Evolutionary conservation across 352 stramenopile genomes (phyloP).

Genomic region (Phytophthora pinifolia): DNA sequence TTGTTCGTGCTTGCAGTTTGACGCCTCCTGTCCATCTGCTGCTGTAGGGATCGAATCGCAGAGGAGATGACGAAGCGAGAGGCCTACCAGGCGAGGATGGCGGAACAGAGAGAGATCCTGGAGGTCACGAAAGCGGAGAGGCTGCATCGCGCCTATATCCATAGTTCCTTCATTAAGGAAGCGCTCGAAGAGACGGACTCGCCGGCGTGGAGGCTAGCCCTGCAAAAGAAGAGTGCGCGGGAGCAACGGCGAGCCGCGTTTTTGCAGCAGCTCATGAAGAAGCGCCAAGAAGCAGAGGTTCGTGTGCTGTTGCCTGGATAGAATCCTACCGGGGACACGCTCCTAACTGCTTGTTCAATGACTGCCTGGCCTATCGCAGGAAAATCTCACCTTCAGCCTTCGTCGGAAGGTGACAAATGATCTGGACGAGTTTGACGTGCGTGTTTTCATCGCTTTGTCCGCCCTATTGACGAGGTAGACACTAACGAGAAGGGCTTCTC

Average conservation of each 20-base stretch:
- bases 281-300: conserved; percentile 46
- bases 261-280: conserved; percentile 51
- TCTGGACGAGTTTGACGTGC: conserved; percentile 62
- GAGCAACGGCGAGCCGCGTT: conserved; percentile 60
- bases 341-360: background rate
- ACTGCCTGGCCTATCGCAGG: conserved; percentile 15
- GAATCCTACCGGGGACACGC: background rate
- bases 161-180: conserved; percentile 75
- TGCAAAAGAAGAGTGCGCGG: conserved; percentile 59
- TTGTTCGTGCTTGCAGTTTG: background rate
- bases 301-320: background rate
- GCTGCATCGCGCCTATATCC: conserved; percentile 64
- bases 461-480: background rate
- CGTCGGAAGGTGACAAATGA: conserved; percentile 49
- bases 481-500: conserved; percentile 4
- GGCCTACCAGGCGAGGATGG: conserved; percentile 32
- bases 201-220: conserved; percentile 56
- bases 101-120: conserved; percentile 39
- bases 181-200: conserved; percentile 71
- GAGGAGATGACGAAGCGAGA: conserved; percentile 32
- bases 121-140: conserved; percentile 68
- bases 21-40: background rate
- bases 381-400: conserved; percentile 54
- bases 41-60: conserved; percentile 41
- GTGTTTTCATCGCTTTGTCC: conserved; percentile 11